Evolutionary conservation across 2,329 filamentous ascomycete species (phyloP).

Genomic region (Paramyrothecium roridum): DNA sequence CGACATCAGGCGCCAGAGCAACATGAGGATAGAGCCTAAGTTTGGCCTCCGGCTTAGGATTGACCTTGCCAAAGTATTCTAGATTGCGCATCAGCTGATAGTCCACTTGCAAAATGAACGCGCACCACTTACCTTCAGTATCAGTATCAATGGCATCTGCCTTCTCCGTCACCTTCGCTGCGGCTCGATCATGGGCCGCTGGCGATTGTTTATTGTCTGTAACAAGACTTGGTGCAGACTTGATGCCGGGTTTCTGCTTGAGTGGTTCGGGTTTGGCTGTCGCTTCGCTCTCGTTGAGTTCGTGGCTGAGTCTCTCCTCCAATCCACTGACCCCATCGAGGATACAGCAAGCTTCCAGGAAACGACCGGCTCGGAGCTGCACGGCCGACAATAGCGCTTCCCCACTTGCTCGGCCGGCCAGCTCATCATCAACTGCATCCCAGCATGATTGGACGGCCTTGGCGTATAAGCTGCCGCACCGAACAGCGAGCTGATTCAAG

Average conservation of each 20-base stretch:
- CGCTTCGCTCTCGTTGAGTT: conserved; percentile 29
- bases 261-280: neutral
- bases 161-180: conserved; percentile 4
- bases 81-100: conserved; percentile 3
- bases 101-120: neutral
- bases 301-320: conserved; percentile 49
- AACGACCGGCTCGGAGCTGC: conserved; percentile 53
- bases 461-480: conserved; percentile 73
- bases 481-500: conserved; percentile 59
- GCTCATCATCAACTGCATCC: conserved; percentile 63
- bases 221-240: conserved; percentile 1
- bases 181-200: neutral
- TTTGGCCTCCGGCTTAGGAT: conserved; percentile 33
- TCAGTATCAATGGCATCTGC: conserved; percentile 7
- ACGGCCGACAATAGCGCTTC: conserved; percentile 52
- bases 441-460: conserved; percentile 71
- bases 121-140: conserved; percentile 12
- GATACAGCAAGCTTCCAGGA: conserved; percentile 58
- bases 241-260: conserved; percentile 12
- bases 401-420: conserved; percentile 40
- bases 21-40: conserved; percentile 59
- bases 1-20: conserved; percentile 53
- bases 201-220: conserved; percentile 11
- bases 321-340: conserved; percentile 57
- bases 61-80: conserved; percentile 16